Evolutionary conservation across 2,329 filamentous ascomycete genomes (phyloP), one percentile per base, ranked within the genome.

Genomic region (Malbranchea zuffiana): DNA sequence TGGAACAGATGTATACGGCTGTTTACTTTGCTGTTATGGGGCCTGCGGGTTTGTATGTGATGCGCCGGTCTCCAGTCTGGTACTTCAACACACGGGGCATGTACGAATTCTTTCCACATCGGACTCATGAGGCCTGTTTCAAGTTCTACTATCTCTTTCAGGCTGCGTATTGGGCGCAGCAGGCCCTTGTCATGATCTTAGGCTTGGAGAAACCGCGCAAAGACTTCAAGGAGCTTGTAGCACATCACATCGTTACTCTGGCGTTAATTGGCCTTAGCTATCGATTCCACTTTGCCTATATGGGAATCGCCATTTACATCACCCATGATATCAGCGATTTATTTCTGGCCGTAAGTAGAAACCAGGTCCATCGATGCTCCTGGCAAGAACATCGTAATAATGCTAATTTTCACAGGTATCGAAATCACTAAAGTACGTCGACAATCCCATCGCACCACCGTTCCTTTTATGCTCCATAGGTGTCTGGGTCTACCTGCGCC

Each of bases 91-190:
- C 82, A 1, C 68, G 66, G 20, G 84, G 75, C 60, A 92, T 94
- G 82, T 94, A 90, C 61, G 83, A 87, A 59, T 69, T 67, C 15
- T 94, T 85, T 59, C 87, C 87, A 3, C 86, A 95, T 61, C 71
- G 74, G 50, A 80, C 80, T 16, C 85, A 90, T 55, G 78, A 82
- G 46, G 82, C 69, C 40, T 50, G 71, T 24, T 85, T 94, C 74
- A 95, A 95, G 68, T 84, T 87, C 44, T 95, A 94, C 66, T 95
- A 95, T 59, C 71, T 95, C 45, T 81, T 94, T 51, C 80, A 95
- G 64, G 87, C 84, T 29, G 82, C 82, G 46, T 95, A 93, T 70
- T 95, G 87, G 87, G 76, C 82, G 3, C 87, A 94, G 68, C 87
- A 95, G 66, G 82, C 81, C 36, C 82, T 95, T 48, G 87, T 95